Evolutionary conservation across 257 asterid genomes (phyloP), one percentile per base, ranked within the genome.

Genomic region (Agastache rugosa): DNA sequence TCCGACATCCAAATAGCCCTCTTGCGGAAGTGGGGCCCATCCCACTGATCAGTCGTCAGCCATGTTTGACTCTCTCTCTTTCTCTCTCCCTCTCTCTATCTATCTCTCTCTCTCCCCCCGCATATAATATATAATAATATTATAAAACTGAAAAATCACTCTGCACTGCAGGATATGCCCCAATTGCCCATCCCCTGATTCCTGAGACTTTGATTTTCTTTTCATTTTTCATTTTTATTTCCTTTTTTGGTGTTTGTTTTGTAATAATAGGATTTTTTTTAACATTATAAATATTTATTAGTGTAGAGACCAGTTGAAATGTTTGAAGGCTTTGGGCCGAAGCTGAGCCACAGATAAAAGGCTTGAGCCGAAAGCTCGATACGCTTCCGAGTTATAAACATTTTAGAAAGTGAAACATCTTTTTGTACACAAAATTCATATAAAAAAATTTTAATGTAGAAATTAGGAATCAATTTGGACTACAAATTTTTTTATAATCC

Each of bases 1-100:
- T 22, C 64, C 53, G 64, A 58, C 79, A 75, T 23, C 63, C 51
- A 67, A 75, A 75, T 75, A 75, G 63, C 63, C 74, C 79, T 31
- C 51, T 58, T 27, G 23, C 27, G 37, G 62, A 44, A 15, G 51
- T 67, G 74, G 79, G 75, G 1, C 79, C 79, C 69, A 19, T 11
- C 22, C 0, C 1, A 22, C 74, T 56, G 31, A 51, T 67, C 8
- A 56, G 69, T 67, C 79, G 79, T 75, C 79, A 56, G 22, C 74
- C 79, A 44, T 67, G 15, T 75, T 67, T 67, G 74, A 56, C 79
- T 42, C 54, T 44, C 68, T 42, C 77, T 31, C 62, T 27, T 25
- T 44, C 65, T 54, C 22, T 17, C 31, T 67, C 15, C 20, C 29
- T 54, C 60, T 48, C 55, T 48, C 5, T 1, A 12, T 42, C 64